Base-by-base conservation (phyloP, 345 rosid genomes). In the Eucalyptus sideroxylon region DNA sequence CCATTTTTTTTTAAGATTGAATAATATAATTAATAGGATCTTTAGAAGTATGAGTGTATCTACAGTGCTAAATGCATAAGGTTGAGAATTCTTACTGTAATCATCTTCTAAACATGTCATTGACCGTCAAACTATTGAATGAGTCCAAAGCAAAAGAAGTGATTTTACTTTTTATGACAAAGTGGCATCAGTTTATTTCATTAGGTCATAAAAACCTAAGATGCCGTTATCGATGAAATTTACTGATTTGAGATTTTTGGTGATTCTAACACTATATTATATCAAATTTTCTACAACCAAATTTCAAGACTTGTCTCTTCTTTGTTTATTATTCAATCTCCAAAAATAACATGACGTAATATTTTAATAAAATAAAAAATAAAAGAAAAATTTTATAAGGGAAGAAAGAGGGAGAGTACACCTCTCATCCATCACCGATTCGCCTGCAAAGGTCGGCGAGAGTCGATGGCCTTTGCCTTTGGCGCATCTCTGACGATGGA, bases 271-370 rank as follows among this genome's bases (percentile, higher is more conserved):
- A 12, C 15, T 60, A 12, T 27, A 12, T 27, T 59, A 59, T 26
- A 24, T 5, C n/a, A 59, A 26, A 4, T 26, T 60, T 60, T 60
- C 31, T 27, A 6, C 67, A 27, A 27, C 16, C 67, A 60, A 60
- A 60, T 60, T 60, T 60, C 67, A 60, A 1, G 31, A 12, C 16
- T 12, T 12, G n/a, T 26, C n/a, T 60, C 67, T 12, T 12, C 67
- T 60, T 27, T 12, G 31, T 6, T 27, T 26, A 60, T 11, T 60
- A 60, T 27, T 60, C 4, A 2, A 27, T 60, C 8, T 27, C 16
- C 1, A 1, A 60, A 27, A 60, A 0, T 60, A 60, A 60, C 30
- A 26, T 60, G 16, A 27, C 0, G 67, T 0, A 0, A 0, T 27
- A 60, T 60, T 60, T 60, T 27, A 27, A 11, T 6, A 27, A 60